These are phyloP conservation scores for Trichocomaceae sp. DNA, from an alignment of 2,329 filamentous ascomycete genomes.

Conservation along the genomic window DNA sequence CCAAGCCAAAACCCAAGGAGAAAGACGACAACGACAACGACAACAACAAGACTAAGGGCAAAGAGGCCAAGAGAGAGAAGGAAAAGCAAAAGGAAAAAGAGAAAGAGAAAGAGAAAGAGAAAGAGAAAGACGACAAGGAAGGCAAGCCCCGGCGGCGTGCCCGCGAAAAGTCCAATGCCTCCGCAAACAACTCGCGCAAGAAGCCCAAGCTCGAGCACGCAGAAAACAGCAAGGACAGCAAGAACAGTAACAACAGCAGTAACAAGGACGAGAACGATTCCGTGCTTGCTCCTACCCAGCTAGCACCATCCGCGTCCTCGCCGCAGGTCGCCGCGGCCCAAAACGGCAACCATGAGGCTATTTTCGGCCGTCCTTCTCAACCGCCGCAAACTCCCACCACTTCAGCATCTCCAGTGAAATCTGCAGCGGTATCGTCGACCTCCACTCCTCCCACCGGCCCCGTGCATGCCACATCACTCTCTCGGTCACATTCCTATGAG, in stretches of 20 bases:
- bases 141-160: constrained; percentile 28
- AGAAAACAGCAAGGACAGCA: constrained; percentile 9
- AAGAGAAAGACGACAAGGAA: constrained; percentile 18
- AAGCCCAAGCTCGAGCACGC: constrained; percentile 38
- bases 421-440: constrained; percentile 1
- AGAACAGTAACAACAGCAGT: constrained; percentile 3
- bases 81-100: constrained; percentile 16
- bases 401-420: background rate
- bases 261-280: background rate
- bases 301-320: constrained; percentile 12
- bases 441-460: constrained; percentile 2
- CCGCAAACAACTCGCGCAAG: constrained; percentile 38
- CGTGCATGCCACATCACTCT: constrained; percentile 9
- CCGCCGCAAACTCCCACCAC: constrained; percentile 11
- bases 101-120: constrained; percentile 22
- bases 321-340: constrained; percentile 16
- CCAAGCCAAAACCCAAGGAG: constrained; percentile 10
- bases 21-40: constrained; percentile 15
- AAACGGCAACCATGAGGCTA: constrained; percentile 37
- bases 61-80: constrained; percentile 22
- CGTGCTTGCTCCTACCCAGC: constrained; percentile 9
- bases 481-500: constrained; percentile 12
- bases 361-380: constrained; percentile 21
- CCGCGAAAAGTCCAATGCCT: constrained; percentile 30
- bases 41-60: constrained; percentile 13